Evolutionary conservation across 1,284 basidiomycete species (phyloP).

Genomic region (Malassezia vespertilionis): DNA sequence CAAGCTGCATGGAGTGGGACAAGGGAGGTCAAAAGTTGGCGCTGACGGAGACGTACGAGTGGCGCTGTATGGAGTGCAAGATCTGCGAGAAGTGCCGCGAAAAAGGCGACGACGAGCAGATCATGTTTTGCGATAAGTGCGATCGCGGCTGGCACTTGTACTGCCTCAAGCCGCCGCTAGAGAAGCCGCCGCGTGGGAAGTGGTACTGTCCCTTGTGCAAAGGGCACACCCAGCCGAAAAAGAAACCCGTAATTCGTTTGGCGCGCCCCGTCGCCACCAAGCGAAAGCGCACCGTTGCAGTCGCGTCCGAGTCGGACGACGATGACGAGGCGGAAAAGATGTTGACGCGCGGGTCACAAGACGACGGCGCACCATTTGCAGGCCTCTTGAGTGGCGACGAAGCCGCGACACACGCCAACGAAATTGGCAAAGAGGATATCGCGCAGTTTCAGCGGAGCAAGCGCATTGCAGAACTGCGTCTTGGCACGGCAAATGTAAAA

Average conservation of each 20-base stretch:
- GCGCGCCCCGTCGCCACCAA: neutral
- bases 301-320: neutral
- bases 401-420: conserved; percentile 64
- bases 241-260: conserved; percentile 3
- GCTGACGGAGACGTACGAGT: conserved; percentile 60
- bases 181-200: conserved; percentile 25
- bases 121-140: conserved; percentile 87
- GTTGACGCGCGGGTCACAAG: conserved; percentile 1
- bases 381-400: conserved; percentile 61
- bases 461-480: conserved; percentile 58
- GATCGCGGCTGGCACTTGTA: conserved; percentile 92
- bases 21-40: conserved; percentile 49
- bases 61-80: conserved; percentile 89
- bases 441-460: conserved; percentile 65
- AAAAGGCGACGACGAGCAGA: conserved; percentile 75
- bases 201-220: conserved; percentile 40
- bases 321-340: neutral
- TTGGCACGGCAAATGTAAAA: conserved; percentile 21
- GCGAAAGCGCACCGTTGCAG: neutral
- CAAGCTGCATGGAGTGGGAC: conserved; percentile 41
- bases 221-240: neutral
- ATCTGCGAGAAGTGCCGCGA: conserved; percentile 74
- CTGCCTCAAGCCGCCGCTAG: conserved; percentile 61
- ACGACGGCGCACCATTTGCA: conserved; percentile 57
- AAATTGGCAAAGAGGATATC: conserved; percentile 61